These are phyloP conservation scores for Dipodascus geniculatus DNA, from an alignment of 805 yeast species.

Conservation along the genomic window DNA sequence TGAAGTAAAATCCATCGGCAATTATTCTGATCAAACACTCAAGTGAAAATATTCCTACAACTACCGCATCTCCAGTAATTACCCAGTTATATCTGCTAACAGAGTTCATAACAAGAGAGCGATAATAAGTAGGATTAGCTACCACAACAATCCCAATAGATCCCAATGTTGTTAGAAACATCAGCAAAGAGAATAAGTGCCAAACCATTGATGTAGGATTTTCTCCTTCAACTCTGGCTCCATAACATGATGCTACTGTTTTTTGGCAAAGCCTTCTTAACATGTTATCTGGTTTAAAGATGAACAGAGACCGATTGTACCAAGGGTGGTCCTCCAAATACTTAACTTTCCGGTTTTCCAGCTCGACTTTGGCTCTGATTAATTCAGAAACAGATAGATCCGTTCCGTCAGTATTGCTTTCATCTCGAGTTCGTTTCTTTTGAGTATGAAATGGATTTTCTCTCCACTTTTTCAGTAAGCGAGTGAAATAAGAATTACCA, in stretches of 20 bases:
- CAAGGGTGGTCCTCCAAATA: slow-evolving; percentile 47
- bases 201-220: slow-evolving; percentile 38
- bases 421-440: background rate
- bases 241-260: slow-evolving; percentile 59
- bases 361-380: slow-evolving; percentile 28
- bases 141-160: slow-evolving; percentile 68
- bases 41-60: slow-evolving; percentile 47
- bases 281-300: slow-evolving; percentile 53
- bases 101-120: slow-evolving; percentile 18
- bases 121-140: slow-evolving; percentile 65
- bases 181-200: slow-evolving; percentile 40
- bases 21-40: slow-evolving; percentile 67
- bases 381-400: slow-evolving; percentile 26
- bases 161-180: slow-evolving; percentile 53
- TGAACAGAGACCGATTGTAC: slow-evolving; percentile 55
- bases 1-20: slow-evolving; percentile 74
- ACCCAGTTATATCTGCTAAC: slow-evolving; percentile 44
- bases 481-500: no score
- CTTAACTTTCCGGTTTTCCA: slow-evolving; percentile 29
- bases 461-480: background rate
- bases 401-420: slow-evolving; percentile 16
- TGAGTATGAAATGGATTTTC: background rate
- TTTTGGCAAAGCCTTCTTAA: slow-evolving; percentile 64
- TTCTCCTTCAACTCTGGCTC: slow-evolving; percentile 63
- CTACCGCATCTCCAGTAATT: slow-evolving; percentile 44